Evolutionary conservation across 2,329 filamentous ascomycete genomes (phyloP), one percentile per base, ranked within the genome.

Genomic region (Sporothrix brasiliensis): DNA sequence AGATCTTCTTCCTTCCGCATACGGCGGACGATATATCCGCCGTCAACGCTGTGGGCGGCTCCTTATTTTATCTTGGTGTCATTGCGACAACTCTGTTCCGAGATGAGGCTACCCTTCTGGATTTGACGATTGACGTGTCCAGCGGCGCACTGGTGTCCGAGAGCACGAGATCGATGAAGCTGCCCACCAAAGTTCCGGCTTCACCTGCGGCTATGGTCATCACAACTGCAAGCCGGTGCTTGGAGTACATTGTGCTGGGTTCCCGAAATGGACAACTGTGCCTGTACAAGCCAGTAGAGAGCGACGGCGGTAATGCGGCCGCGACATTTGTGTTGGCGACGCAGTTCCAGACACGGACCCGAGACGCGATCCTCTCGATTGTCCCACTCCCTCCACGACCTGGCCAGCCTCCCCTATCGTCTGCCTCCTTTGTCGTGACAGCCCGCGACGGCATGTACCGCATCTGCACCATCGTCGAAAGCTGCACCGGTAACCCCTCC

Each of bases 361-460:
- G 67, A 3, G 79, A 83, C 49, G 86, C 91, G 9, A 87, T 97
- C 56, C 94, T 91, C 2, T 84, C 85, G 50, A 86, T 97, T 44
- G 75, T 84, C 0, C 79, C 83, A 11, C 80, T 88, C 0, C 80
- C 81, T 0, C 72, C 75, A 13, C 74, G 75, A 69, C 67, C 75
- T 44, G 72, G 73, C n/a, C 69, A 72, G 72, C 14, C 74, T 67
- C 34, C 72, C 61, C 71, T 69, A 24, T 84, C 87, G 70, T 83
- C 72, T 61, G 72, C 70, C n/a, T 84, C 87, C 70, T 84, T 97
- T 54, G 79, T 94, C 16, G 90, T 90, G 0, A 92, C 91, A 3
- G 91, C 91, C 52, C 87, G 93, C 69, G 91, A 97, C 77, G 92
- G 93, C 2, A 88, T 84, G 66, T 93, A 91, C 75, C 87, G 90